Base-by-base conservation (phyloP, 2,329 filamentous ascomycete species). In the Aspergillus awamori region DNA sequence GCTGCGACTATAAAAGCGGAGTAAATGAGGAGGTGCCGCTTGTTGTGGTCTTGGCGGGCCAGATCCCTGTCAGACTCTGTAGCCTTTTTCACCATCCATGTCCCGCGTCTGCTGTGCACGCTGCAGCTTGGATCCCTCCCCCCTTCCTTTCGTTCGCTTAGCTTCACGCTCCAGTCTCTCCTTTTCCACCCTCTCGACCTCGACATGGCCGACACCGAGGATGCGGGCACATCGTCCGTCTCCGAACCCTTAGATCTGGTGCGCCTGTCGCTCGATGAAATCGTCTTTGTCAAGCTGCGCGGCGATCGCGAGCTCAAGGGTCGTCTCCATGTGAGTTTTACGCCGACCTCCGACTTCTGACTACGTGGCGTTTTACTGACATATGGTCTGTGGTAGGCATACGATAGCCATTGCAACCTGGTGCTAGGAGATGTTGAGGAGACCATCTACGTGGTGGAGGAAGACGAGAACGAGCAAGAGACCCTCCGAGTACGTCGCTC, bases 391-490 rank as follows among this genome's bases (percentile, higher is more conserved):
- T 6, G 47, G 10, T 64, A 99, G 95, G 95, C 95, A 59, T 99
- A 99, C 76, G 95, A 99, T 76, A 97, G 92, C 73, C 95, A 99
- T 78, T 99, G 96, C 85, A 99, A 99, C 74, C 80, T 99, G 48
- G 92, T 99, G 5, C 84, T 99, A 5, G 94, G 95, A 58, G 95
- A 99, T 67, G 95, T 98, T 4, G 93, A 97, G 74, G 95, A 99
- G 83, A 98, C 94, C 6, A 93, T 99, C 68, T 99, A 97, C 75
- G 84, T 94, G 36, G 89, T 96, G 4, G 93, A 97, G 62, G 93
- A 97, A 62, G 92, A 96, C 43, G 87, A 89, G 15, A 90, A 92
- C 22, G 88, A 90, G 60, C 89, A 85, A 64, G 84, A 94, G 60
- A 86, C 87, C 28, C 83, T 92, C 70, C 91, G 88, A 83, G 91